Percentiles rank a stretch among this genome's conserved stretches.
Conservation (phyloP, 179 eudicot genomes). For the Silene vulgaris region DNA sequence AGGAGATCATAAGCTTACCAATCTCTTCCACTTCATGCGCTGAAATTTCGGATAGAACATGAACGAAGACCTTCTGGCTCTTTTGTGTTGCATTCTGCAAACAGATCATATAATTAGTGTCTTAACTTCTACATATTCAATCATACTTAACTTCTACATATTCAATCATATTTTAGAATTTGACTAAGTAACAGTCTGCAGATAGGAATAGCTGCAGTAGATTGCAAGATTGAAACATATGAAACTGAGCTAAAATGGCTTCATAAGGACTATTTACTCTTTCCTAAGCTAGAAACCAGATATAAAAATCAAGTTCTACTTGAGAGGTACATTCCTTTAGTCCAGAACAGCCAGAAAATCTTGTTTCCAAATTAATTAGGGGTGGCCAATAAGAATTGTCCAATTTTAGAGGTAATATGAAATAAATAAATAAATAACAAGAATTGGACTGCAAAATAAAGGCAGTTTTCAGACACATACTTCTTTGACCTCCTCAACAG, state of each 20-base stretch:
- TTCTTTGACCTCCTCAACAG: conserved; percentile 99
- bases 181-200: neutral
- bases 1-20: conserved; percentile 36
- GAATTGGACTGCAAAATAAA: neutral
- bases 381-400: neutral
- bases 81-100: conserved; percentile 93
- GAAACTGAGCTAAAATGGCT: neutral
- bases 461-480: conserved; percentile 31
- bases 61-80: conserved; percentile 92
- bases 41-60: conserved; percentile 87
- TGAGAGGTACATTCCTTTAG: neutral
- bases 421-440: neutral
- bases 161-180: no score
- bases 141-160: no score
- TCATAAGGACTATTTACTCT: neutral
- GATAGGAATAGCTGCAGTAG: neutral
- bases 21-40: conserved; percentile 98
- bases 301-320: no score
- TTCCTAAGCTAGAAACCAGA: neutral
- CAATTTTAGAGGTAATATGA: neutral
- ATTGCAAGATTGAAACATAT: neutral
- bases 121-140: neutral
- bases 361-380: neutral
- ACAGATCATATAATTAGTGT: conserved; percentile 10
- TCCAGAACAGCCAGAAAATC: neutral